These are phyloP conservation scores for Camellia sinensis DNA, from an alignment of 148 eudicot genomes.

Conservation along the genomic window DNA sequence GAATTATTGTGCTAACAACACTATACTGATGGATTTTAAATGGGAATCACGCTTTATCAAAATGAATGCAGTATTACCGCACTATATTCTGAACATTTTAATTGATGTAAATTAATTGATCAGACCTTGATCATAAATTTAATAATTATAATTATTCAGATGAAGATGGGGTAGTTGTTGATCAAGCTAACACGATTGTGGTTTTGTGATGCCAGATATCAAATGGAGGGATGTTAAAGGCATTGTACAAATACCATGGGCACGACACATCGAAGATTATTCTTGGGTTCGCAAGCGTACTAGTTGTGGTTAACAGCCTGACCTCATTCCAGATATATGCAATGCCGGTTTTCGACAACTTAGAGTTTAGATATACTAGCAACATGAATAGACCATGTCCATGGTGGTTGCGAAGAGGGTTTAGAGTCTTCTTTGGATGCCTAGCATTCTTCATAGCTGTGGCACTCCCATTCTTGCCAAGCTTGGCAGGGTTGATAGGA, in stretches of 20 bases:
- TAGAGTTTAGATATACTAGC: slow-evolving; percentile 60
- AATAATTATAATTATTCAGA: no score
- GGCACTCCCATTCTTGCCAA: slow-evolving; percentile 76
- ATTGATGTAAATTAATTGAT: no score
- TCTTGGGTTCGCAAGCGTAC: slow-evolving; percentile 42
- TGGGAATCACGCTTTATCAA: no score
- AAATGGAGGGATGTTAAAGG: slow-evolving; percentile 56
- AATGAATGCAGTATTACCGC: no score
- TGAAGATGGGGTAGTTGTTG: neutral
- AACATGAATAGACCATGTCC: slow-evolving; percentile 61
- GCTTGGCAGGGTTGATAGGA: slow-evolving; percentile 66
- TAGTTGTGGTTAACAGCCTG: slow-evolving; percentile 57
- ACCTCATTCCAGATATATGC: slow-evolving; percentile 82
- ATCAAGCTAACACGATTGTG: neutral
- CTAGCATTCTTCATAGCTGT: slow-evolving; percentile 63
- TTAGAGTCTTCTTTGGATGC: slow-evolving; percentile 62
- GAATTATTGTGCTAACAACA: no score
- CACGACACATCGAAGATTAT: slow-evolving; percentile 41
- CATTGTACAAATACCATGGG: slow-evolving; percentile 58
- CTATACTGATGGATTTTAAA: no score
- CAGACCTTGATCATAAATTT: no score
- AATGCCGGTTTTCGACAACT: slow-evolving; percentile 89
- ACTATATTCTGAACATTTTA: no score
- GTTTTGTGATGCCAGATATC: slow-evolving; percentile 37
- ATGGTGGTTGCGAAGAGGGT: slow-evolving; percentile 45